phyloP scores from a whole-genome alignment of 75 land plant species.

The Cryptomeria japonica region DNA sequence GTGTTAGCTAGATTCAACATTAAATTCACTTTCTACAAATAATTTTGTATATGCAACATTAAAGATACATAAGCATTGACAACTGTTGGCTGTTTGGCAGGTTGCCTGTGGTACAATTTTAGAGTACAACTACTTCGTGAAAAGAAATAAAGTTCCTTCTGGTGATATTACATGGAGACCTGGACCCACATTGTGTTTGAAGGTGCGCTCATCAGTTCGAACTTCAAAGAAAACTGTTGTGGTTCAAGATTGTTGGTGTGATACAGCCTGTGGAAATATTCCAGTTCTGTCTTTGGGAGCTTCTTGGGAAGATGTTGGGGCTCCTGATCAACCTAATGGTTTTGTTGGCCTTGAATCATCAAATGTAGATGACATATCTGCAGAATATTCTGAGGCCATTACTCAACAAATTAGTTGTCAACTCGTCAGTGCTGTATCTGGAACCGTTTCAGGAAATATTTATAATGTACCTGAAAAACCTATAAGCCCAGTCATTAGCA shows the following conservation, averaged over 20 bases:
- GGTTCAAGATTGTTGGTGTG: conserved; percentile 53
- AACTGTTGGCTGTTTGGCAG: conserved; percentile 22
- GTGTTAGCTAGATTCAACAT: background rate
- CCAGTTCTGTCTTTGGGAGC: conserved; percentile 31
- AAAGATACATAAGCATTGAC: background rate
- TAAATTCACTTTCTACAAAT: background rate
- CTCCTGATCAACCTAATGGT: conserved; percentile 6
- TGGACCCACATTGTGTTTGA: conserved; percentile 51
- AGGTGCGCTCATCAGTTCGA: conserved; percentile 21
- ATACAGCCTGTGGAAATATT: conserved; percentile 3
- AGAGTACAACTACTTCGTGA: conserved; percentile 64
- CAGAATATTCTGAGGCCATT: background rate
- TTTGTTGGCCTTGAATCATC: conserved; percentile 12
- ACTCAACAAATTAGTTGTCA: conserved; percentile 25
- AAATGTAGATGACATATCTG: conserved; percentile 23
- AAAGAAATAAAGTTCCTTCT: conserved; percentile 22
- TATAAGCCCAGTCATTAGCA: background rate
- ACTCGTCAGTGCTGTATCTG: conserved; percentile 40
- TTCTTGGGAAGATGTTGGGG: conserved; percentile 31
- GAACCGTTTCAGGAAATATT: conserved; percentile 59
- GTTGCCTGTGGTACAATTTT: conserved; percentile 48
- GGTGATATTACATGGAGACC: conserved; percentile 50
- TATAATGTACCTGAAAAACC: conserved; percentile 8
- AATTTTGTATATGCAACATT: background rate
- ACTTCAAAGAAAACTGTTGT: conserved; percentile 15